Evolutionary conservation across 495 filamentous ascomycete species (phyloP).

Genomic region (Penicillium simplicissimum): DNA sequence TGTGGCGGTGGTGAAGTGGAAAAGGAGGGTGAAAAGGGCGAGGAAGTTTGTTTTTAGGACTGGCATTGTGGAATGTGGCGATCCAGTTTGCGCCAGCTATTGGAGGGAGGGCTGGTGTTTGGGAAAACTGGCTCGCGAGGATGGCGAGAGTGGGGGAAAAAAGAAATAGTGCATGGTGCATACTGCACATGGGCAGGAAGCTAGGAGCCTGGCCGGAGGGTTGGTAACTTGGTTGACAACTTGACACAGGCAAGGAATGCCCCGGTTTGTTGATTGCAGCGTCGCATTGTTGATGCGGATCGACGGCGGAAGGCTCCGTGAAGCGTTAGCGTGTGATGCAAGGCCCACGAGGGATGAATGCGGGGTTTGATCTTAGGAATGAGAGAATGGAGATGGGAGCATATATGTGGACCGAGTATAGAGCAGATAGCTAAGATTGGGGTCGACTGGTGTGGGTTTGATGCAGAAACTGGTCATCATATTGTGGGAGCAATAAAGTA

Average conservation of each 20-base stretch:
- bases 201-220: not conserved
- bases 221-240: too few species aligned
- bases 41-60: not conserved
- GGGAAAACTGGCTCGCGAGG: not conserved
- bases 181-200: not conserved
- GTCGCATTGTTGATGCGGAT: slow-evolving; percentile 26
- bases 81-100: not conserved
- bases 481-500: not conserved
- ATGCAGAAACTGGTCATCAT: not conserved
- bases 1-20: slow-evolving; percentile 14
- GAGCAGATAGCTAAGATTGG: not conserved
- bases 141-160: not conserved
- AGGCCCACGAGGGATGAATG: slow-evolving; percentile 10
- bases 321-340: slow-evolving; percentile 20
- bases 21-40: not conserved
- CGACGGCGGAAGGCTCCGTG: slow-evolving; percentile 12
- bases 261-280: slow-evolving; percentile 13
- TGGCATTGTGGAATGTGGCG: slow-evolving; percentile 13
- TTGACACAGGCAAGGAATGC: slow-evolving; percentile 6
- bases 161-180: not conserved
- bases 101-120: not conserved
- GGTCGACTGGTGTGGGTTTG: not conserved
- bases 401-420: not conserved
- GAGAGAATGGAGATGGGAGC: not conserved
- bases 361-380: slow-evolving; percentile 10